Conservation (phyloP, 345 rosid genomes). For the Carallia pectinifolia region DNA sequence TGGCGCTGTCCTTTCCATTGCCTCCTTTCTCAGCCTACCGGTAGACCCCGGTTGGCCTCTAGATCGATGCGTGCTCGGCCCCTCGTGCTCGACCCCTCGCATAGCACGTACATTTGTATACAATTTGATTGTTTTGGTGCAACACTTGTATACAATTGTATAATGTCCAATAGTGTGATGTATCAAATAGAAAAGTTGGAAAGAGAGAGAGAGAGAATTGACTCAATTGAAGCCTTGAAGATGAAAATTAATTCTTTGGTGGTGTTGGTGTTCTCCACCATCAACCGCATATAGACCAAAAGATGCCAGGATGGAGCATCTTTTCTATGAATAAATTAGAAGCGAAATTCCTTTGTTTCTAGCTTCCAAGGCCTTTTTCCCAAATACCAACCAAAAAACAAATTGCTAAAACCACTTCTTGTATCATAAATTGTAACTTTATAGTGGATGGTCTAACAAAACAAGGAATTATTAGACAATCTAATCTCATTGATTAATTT, state of each 20-base stretch:
- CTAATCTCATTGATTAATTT: too few relatives aligned
- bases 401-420: background rate
- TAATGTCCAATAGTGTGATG: background rate
- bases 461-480: background rate
- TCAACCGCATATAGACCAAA: background rate
- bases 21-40: slow-evolving; percentile 5
- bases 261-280: background rate
- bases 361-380: background rate
- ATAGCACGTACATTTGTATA: background rate
- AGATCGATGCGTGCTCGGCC: background rate
- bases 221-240: background rate
- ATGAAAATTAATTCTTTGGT: background rate
- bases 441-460: too few relatives aligned
- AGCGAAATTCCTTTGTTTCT: background rate
- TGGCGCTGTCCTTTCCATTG: background rate
- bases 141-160: background rate
- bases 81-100: background rate
- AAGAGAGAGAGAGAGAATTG: background rate
- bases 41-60: slow-evolving; percentile 11
- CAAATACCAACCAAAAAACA: background rate
- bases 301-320: slow-evolving; percentile 1
- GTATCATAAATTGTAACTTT: too few relatives aligned
- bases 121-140: too few relatives aligned
- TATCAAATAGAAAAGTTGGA: background rate
- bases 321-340: background rate